Conservation (phyloP, 1,139 yeast species). For the Geotrichum reessii region DNA sequence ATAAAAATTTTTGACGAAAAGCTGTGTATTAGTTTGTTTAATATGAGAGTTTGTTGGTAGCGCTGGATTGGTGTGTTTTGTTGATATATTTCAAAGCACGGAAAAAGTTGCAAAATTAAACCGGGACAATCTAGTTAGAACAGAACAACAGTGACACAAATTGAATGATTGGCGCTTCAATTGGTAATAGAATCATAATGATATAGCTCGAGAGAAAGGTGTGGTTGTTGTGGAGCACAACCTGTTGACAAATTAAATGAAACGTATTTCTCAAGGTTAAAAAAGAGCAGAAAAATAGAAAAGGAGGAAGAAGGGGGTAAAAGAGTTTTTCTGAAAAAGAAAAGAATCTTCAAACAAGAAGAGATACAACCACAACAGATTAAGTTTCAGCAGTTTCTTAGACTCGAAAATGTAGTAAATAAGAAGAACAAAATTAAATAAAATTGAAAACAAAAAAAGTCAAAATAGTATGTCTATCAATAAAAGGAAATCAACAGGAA, state of each 20-base stretch:
- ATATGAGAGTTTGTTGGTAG: not conserved
- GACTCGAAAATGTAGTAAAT: not conserved
- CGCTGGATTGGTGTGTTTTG: not conserved
- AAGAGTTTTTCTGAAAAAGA: not conserved
- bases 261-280: not conserved
- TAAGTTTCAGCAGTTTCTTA: not conserved
- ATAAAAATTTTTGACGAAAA: not conserved
- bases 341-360: not conserved
- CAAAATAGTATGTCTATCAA: not conserved
- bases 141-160: not conserved
- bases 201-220: not conserved
- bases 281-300: not conserved
- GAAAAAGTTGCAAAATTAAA: slow-evolving; percentile 4
- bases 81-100: slow-evolving; percentile 2
- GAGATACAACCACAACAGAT: not conserved
- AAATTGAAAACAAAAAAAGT: not conserved
- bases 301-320: not conserved
- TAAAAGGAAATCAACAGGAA: not conserved
- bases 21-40: not conserved
- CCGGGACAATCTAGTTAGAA: slow-evolving; percentile 3
- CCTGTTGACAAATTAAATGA: not conserved
- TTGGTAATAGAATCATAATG: not conserved
- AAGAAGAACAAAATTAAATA: not conserved
- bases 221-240: not conserved
- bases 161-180: not conserved